These are phyloP conservation scores for Usnea hakonensis DNA, from an alignment of 495 filamentous ascomycete genomes.

Conservation along the genomic window DNA sequence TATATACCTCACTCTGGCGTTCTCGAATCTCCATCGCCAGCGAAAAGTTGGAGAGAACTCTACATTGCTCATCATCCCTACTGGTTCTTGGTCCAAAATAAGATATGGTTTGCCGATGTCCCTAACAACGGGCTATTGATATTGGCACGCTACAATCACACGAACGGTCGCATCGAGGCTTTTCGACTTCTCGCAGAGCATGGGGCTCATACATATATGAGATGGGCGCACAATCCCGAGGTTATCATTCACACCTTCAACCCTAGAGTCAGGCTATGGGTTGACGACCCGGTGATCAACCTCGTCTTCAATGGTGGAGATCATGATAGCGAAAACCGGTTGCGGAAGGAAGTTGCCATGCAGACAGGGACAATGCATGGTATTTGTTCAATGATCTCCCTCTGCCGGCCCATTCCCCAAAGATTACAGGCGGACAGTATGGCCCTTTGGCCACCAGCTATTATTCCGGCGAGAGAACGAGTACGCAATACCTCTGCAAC, in stretches of 20 bases:
- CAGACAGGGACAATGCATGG: conserved; percentile 41
- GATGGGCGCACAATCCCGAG: conserved; percentile 57
- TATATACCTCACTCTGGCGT: conserved; percentile 44
- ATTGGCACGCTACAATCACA: conserved; percentile 62
- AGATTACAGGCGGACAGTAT: conserved; percentile 30
- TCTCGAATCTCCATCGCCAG: conserved; percentile 45
- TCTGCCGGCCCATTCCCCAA: conserved; percentile 38
- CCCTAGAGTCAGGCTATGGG: conserved; percentile 58
- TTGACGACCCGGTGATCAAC: conserved; percentile 62
- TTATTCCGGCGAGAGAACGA: conserved; percentile 54
- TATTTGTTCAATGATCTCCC: conserved; percentile 41
- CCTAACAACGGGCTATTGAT: conserved; percentile 52
- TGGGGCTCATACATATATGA: conserved; percentile 39
- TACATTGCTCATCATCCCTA: conserved; percentile 67
- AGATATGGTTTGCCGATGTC: conserved; percentile 78
- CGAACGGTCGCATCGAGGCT: conserved; percentile 67
- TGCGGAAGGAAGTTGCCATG: conserved; percentile 44
- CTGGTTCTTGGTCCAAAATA: conserved; percentile 75
- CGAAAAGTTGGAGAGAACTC: conserved; percentile 54
- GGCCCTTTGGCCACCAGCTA: conserved; percentile 66
- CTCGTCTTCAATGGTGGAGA: conserved; percentile 32
- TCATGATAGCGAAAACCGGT: conserved; percentile 16
- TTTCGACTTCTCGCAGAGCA: conserved; percentile 67
- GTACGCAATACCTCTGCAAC: conserved; percentile 40
- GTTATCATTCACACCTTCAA: conserved; percentile 69